Base-by-base conservation (phyloP, 805 yeast genomes). In the Ogataea saltuana region DNA sequence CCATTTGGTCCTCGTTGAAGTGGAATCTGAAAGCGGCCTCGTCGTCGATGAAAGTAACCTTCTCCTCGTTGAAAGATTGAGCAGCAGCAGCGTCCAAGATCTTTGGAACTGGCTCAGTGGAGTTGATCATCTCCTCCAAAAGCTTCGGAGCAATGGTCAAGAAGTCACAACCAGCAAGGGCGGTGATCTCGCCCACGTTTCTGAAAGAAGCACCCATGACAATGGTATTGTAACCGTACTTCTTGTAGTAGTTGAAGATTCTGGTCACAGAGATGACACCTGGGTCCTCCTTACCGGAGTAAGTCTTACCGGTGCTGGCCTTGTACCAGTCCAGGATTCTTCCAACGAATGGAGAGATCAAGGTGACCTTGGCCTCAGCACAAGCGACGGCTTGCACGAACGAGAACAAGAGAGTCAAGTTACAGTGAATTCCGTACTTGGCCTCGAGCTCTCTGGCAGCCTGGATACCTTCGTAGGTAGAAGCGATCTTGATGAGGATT, bases 171-270 rank as follows among this genome's bases (percentile, higher is more conserved):
- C 99, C 99, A 47, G 99, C 97, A 60, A 93, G 78, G 59, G 95
- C 96, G 71, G 83, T 85, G 72, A 93, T 88, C 76, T 91, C 99
- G 58, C 89, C 96, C 51, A 75, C 70, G 78, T 90, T 93, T 83
- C 99, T 91, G 89, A 93, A 91, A 48, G 98, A 91, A 48, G 99
- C 99, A 72, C 99, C 99, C 99, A 93, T 93, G 65, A 93, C 98
- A 66, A 93, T 90, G 69, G 99, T 93, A 62, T 91, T 79, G 83
- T 93, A 93, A 59, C 84, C 91, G 71, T 70, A 88, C 76, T 91
- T 91, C 84, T 93, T 93, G 86, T 93, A 93, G 83, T 93, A 93
- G 85, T 90, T 86, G 87, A 69, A 93, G 70, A 93, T 93, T 50
- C 65, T 67, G 71, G 82, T 84, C 60, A 93, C 99, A 32, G 97